Conservation (phyloP, 805 yeast genomes). For the Zygotorulaspora florentina region DNA sequence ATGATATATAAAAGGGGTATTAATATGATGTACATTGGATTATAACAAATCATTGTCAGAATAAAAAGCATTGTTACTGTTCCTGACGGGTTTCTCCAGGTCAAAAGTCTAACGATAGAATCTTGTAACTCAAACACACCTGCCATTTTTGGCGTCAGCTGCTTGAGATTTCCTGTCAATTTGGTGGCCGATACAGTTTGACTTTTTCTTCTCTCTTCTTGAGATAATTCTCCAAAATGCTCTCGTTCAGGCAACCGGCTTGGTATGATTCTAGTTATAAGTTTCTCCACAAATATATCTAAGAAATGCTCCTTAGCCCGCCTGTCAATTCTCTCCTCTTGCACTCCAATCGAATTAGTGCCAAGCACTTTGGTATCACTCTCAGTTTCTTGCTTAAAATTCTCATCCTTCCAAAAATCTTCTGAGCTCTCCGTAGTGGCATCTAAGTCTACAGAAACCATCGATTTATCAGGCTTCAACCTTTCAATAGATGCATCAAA, state of each 20-base stretch:
- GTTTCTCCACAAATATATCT: constrained; percentile 52
- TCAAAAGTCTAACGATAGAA: constrained; percentile 51
- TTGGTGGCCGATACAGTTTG: constrained; percentile 57
- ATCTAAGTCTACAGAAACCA: not conserved
- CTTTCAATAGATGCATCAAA: constrained; percentile 44
- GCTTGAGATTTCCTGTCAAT: constrained; percentile 54
- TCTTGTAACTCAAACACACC: constrained; percentile 58
- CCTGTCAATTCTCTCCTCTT: constrained; percentile 13
- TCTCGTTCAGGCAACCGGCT: constrained; percentile 47
- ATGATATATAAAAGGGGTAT: constrained; percentile 58
- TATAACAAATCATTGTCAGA: constrained; percentile 62
- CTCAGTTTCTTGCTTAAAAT: constrained; percentile 22
- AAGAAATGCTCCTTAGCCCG: constrained; percentile 46
- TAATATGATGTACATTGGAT: constrained; percentile 64
- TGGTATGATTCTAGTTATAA: constrained; percentile 48
- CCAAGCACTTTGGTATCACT: constrained; percentile 4
- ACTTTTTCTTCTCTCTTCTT: constrained; percentile 32
- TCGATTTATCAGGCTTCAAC: constrained; percentile 17
- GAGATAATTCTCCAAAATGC: constrained; percentile 26
- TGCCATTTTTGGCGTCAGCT: constrained; percentile 52
- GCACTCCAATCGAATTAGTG: constrained; percentile 9
- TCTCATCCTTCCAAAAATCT: constrained; percentile 25
- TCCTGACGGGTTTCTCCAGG: constrained; percentile 73
- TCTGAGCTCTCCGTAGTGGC: constrained; percentile 24
- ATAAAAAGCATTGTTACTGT: constrained; percentile 57